Base-by-base conservation (phyloP, 2,329 filamentous ascomycete genomes). In the Dryadomyces sulphureus region DNA sequence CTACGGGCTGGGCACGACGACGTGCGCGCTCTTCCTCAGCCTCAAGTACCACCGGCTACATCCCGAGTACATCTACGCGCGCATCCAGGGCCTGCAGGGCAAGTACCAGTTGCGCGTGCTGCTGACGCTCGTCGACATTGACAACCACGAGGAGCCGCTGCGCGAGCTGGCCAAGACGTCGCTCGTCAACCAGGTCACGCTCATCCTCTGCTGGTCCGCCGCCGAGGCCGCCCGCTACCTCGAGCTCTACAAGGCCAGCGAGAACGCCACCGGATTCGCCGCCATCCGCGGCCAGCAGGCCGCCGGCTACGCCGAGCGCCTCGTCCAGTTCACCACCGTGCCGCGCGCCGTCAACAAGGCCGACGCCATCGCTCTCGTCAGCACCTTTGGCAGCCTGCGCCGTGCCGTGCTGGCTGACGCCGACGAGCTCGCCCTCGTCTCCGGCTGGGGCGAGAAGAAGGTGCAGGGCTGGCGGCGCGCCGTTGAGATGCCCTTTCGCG, bases 1-100 rank as follows among this genome's bases (percentile, higher is more conserved):
- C 65, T 98, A 93, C 61, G 82, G 90, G 8, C 70, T 96, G 21
- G 90, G 92, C 0, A 60, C 75, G 38, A 94, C 88, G 0, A 94
- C 89, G 7, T 94, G 90, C 57, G 89, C 86, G 1, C 72, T 98
- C 5, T 98, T 96, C 59, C 69, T 98, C 38, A 72, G 86, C 41
- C 74, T 98, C 46, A 98, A 96, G 63, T 98, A 98, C 63, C 92
- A 98, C 63, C 86, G 90, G 24, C 73, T 98, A 45, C 92, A 98
- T 59, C 92, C 92, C 1, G 92, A 98, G 64, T 98, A 98, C 67
- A 87, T 98, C 56, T 96, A 96, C 67, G 88, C 83, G 21, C 83
- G 92, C 48, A 93, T 98, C 54, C 81, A 84, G 45, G 78, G 80
- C 42, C 69, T 98, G 5, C 84, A 84, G 44, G 85, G 84, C 43